Percentiles rank a stretch among this genome's conserved stretches.
phyloP scores from a whole-genome alignment of 1,284 basidiomycete species.

The Leccinum subfulvum region DNA sequence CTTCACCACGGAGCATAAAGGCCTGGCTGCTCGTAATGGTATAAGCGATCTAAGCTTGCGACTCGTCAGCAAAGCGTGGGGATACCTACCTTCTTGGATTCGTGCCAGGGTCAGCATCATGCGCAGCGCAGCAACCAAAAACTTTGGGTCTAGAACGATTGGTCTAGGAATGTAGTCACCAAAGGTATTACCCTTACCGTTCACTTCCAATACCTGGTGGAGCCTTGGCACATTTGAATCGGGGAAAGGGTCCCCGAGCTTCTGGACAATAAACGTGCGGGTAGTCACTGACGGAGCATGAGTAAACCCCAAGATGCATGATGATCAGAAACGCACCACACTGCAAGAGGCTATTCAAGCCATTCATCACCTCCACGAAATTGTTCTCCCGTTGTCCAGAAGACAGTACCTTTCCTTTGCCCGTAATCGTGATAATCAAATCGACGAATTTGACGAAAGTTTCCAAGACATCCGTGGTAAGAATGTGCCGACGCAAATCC shows the following conservation, averaged over 20 bases:
- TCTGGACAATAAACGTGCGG: constrained; percentile 2
- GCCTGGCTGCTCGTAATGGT: not conserved
- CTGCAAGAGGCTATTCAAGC: constrained; percentile 21
- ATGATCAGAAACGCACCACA: constrained; percentile 16
- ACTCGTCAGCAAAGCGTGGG: not conserved
- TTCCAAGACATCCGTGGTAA: constrained; percentile 18
- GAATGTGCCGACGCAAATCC: constrained; percentile 14
- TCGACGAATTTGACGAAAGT: constrained; percentile 20
- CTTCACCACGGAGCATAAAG: not conserved
- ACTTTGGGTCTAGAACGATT: not conserved
- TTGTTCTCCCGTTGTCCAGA: not conserved
- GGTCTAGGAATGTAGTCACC: not conserved
- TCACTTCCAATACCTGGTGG: constrained; percentile 13
- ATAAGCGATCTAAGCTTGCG: not conserved
- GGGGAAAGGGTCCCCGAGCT: constrained; percentile 6
- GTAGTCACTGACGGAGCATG: constrained; percentile 15
- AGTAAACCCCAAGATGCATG: not conserved
- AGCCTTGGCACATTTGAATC: constrained; percentile 9
- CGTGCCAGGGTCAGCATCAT: not conserved
- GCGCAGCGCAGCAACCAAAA: not conserved
- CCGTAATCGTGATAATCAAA: not conserved
- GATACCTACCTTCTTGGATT: not conserved
- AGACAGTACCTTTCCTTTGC: not conserved
- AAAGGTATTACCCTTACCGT: not conserved
- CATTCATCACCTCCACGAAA: constrained; percentile 26